Base-by-base conservation (phyloP, 2,329 filamentous ascomycete genomes). In the Neonectria ditissima region DNA sequence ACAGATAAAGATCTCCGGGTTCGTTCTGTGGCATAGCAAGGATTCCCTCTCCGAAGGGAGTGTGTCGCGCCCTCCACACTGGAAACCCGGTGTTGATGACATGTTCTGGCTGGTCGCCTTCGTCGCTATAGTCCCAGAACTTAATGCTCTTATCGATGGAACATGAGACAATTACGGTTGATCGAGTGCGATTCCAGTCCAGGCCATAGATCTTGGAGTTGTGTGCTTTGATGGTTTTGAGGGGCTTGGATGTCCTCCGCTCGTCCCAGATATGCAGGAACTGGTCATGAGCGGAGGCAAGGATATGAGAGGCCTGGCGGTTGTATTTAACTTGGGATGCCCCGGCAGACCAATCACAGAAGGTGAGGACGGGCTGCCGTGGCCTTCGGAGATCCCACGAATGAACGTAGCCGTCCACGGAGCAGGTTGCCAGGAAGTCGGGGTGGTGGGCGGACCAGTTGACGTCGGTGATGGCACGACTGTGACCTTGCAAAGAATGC, bases 311-410 rank as follows among this genome's bases (percentile, higher is more conserved):
- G 73, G 97, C 89, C 75, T 95, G 92, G 26, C 94, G 88, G 75
- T 94, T 97, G 85, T 93, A 97, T 79, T 97, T 97, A 67, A 97
- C 94, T 76, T 97, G 95, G 1, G 94, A 97, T 11, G 94, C 94
- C 44, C 94, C 94, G 30, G 94, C 93, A 75, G 94, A 93, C 92
- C 94, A 97, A 80, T 97, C 94, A 65, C 92, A 95, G 74, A 96
- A 97, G 0, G 90, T 93, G 59, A 94, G 83, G 10, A 88, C 91
- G 8, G 93, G 92, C 68, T 91, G 87, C 44, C 86, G 85, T 0
- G 93, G 90, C 54, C 87, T 86, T 37, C 94, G 88, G 48, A 97
- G 81, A 79, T 97, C 94, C 93, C 95, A 97, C 73, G 90, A 93
- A 77, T 97, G 93, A 9, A 97, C 92, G 74, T 94, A 97, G 54